phyloP scores from a whole-genome alignment of 106 monocot species.

The Amphibolis antarctica region DNA sequence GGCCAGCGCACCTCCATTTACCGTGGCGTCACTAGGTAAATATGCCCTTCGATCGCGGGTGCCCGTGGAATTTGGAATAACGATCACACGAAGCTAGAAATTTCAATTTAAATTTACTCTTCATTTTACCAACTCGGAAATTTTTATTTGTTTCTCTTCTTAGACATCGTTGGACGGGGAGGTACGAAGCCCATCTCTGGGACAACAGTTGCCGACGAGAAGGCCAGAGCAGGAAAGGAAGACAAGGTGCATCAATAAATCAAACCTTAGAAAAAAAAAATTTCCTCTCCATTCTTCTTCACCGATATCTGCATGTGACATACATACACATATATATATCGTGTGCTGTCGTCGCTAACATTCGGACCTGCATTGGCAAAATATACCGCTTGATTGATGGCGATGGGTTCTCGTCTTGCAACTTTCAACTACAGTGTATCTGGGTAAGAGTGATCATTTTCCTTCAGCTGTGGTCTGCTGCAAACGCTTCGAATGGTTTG shows the following conservation, averaged over 20 bases:
- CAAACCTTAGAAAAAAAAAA: background rate
- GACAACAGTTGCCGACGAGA: conserved; percentile 94
- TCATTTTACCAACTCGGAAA: background rate
- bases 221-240: conserved; percentile 91
- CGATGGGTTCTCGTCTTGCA: background rate
- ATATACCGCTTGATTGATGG: background rate
- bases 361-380: background rate
- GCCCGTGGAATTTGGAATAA: background rate
- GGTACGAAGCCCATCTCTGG: conserved; percentile 97
- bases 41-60: background rate
- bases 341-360: background rate
- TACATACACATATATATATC: background rate
- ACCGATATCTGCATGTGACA: background rate
- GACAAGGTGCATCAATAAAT: conserved; percentile 48
- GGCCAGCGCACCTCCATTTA: conserved; percentile 35
- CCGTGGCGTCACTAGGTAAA: conserved; percentile 42
- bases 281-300: background rate
- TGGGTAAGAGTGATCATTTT: conserved; percentile 6
- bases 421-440: conserved; percentile 11
- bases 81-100: too few relatives aligned
- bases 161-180: conserved; percentile 97
- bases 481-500: background rate
- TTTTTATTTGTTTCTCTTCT: background rate
- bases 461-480: background rate
- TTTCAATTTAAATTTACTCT: background rate